Percentiles rank a stretch among this genome's conserved stretches.
Conservation (phyloP, 495 filamentous ascomycete species). For the Sphaerosporella brunnea region DNA sequence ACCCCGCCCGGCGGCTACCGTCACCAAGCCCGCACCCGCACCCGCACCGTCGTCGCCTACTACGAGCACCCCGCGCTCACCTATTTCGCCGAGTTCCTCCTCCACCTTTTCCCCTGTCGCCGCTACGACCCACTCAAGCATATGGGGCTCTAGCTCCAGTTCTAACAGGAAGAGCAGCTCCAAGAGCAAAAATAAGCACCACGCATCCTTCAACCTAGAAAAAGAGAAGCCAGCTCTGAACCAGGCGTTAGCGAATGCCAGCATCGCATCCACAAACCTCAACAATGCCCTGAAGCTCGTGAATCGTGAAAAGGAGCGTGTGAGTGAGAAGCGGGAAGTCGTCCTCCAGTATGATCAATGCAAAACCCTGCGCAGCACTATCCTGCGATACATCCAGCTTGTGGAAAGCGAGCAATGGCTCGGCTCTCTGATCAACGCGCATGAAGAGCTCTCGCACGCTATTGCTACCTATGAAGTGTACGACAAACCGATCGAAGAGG, state of each 20-base stretch:
- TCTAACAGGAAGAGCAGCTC: conserved; percentile 18
- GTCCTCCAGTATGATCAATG: conserved; percentile 66
- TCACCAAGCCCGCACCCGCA: conserved; percentile 6
- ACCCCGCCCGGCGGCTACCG: conserved; percentile 7
- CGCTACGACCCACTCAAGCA: no score
- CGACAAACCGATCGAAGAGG: conserved; percentile 88
- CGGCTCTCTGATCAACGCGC: conserved; percentile 61
- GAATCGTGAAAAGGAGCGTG: conserved; percentile 73
- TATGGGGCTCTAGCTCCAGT: neutral
- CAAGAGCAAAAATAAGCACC: conserved; percentile 31
- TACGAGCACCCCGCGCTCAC: neutral
- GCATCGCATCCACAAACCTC: conserved; percentile 77
- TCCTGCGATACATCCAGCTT: conserved; percentile 74
- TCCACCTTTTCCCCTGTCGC: no score
- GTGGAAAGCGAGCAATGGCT: conserved; percentile 72
- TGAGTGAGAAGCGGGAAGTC: conserved; percentile 65
- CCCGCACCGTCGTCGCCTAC: conserved; percentile 1
- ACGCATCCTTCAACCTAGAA: conserved; percentile 58
- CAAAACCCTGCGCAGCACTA: conserved; percentile 63
- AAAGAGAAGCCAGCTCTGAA: conserved; percentile 74
- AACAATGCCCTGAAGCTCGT: conserved; percentile 76
- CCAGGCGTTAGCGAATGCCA: conserved; percentile 62
- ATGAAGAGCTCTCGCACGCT: conserved; percentile 74
- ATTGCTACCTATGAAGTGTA: conserved; percentile 88
- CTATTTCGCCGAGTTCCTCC: no score